Base-by-base conservation (phyloP, 768 basidiomycete species). In the Neoboletus magnificus region DNA sequence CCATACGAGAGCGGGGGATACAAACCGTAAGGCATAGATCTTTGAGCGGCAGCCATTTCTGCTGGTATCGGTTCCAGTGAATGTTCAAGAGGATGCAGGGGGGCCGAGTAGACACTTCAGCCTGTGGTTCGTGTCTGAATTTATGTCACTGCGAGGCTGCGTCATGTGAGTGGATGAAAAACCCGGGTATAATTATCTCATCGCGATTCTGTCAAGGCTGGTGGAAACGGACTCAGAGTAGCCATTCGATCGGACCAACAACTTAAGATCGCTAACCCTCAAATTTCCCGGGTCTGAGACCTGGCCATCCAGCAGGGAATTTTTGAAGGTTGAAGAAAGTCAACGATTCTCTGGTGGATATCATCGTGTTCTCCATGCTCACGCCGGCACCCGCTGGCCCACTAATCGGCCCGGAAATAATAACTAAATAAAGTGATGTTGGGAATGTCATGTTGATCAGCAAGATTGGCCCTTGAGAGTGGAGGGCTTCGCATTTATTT, bases 21-120 rank as follows among this genome's bases (percentile, higher is more conserved):
- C 48, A 18, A 45, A 61, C 60, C 60, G 44, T 61, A 62, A 23
- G 59, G 55, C 59, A 62, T 62, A 23, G 55, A 54, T 35, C 35
- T 54, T 41, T 57, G 59, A 16, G 43, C 10, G 30, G 41, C 3
- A 11, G 50, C 18, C 59, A 61, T 62, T 32, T 43, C 25, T 56
- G 35, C 30, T 44, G 22, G 30, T 50, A 45, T 29, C 30, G 23
- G 20, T 5, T 32, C n/a, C 16, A 23, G 42, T 30, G 6, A 13
- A 42, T 36, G n/a, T n/a, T 48, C 33, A 37, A 29, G 42, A 37
- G 32, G 39, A 32, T 41, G 20, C 11, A 8, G 13, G 20, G 15
- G n/a, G n/a, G n/a, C n/a, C n/a, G n/a, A 45, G 27, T 9, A 20
- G 30, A 33, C 13, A 42, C 4, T 40, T 46, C 13, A 3, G 29